phyloP scores from a whole-genome alignment of 2,329 filamentous ascomycete genomes.

The Beauveria bassiana region DNA sequence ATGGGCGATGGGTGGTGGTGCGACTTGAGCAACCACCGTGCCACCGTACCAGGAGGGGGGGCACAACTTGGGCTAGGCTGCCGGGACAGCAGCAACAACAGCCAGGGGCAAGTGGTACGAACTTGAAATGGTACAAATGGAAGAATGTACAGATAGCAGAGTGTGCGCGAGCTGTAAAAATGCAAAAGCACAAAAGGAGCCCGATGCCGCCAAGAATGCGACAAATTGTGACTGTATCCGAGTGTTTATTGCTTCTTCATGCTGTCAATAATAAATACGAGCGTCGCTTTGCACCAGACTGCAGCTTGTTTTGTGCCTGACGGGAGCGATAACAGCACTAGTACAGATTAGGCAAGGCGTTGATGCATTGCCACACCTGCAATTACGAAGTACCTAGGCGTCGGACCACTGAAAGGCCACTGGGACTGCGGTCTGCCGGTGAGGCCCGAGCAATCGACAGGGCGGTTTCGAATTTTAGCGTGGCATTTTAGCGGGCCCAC shows the following conservation, averaged over 20 bases:
- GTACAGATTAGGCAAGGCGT: not conserved
- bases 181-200: not conserved
- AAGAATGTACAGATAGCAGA: not conserved
- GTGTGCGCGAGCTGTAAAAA: not conserved
- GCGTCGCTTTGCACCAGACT: constrained; percentile 6
- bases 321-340: not conserved
- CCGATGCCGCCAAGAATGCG: constrained; percentile 20
- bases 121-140: not conserved
- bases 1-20: not conserved
- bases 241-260: not conserved
- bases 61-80: not conserved
- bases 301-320: constrained; percentile 8
- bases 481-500: not conserved
- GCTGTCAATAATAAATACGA: not conserved
- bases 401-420: not conserved
- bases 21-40: not conserved
- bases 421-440: not conserved
- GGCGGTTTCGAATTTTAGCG: not conserved
- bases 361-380: not conserved
- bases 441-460: not conserved
- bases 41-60: not conserved
- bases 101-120: not conserved
- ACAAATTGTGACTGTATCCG: constrained; percentile 27
- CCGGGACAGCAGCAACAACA: not conserved
- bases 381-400: not conserved